Evolutionary conservation across 805 yeast species (phyloP).

Genomic region (Kazachstania viticola): DNA sequence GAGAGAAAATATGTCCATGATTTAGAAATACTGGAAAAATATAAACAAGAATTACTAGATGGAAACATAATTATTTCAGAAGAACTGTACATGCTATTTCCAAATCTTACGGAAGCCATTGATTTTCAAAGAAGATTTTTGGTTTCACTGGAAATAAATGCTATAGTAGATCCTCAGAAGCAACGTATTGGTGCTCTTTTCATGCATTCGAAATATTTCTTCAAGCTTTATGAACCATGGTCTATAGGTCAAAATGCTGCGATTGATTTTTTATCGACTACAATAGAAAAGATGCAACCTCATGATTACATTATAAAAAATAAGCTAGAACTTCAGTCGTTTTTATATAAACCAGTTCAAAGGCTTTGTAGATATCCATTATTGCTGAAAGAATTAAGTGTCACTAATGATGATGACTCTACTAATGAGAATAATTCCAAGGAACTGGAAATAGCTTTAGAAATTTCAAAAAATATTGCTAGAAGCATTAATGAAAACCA

Average conservation of each 20-base stretch:
- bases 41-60: slow-evolving; percentile 54
- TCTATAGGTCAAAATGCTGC: slow-evolving; percentile 85
- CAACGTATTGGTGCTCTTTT: slow-evolving; percentile 87
- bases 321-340: slow-evolving; percentile 79
- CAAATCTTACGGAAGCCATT: slow-evolving; percentile 69
- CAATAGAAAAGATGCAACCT: slow-evolving; percentile 37
- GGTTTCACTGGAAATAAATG: slow-evolving; percentile 81
- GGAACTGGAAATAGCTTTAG: slow-evolving; percentile 61
- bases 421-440: slow-evolving; percentile 15
- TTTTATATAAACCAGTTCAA: slow-evolving; percentile 88
- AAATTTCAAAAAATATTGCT: slow-evolving; percentile 74
- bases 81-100: slow-evolving; percentile 70
- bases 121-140: slow-evolving; percentile 88
- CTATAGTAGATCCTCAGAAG: slow-evolving; percentile 55
- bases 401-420: slow-evolving; percentile 13
- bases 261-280: slow-evolving; percentile 54
- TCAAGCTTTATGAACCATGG: slow-evolving; percentile 88
- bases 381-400: slow-evolving; percentile 56
- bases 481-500: slow-evolving; percentile 86
- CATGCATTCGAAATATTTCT: slow-evolving; percentile 74
- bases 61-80: slow-evolving; percentile 67
- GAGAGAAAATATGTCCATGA: slow-evolving; percentile 92
- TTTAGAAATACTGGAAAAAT: slow-evolving; percentile 58
- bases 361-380: slow-evolving; percentile 92
- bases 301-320: slow-evolving; percentile 62